Evolutionary conservation across 331 rosid species (phyloP).

Genomic region (Phaseolus coccineus): DNA sequence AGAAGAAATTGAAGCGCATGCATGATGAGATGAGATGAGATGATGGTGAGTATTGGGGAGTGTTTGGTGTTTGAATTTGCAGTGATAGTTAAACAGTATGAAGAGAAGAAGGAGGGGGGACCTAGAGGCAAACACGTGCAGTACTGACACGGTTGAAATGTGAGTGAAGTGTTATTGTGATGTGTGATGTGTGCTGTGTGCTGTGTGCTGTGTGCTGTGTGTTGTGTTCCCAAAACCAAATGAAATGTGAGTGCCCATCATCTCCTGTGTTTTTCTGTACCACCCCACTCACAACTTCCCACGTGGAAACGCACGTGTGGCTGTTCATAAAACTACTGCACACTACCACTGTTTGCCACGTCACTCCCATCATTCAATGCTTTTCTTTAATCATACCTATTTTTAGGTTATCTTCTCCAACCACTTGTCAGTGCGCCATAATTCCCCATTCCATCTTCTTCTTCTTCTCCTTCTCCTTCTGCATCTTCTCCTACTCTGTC

Average conservation of each 20-base stretch:
- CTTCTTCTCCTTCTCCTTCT: not conserved
- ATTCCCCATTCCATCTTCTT: not conserved
- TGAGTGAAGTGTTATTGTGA: not conserved
- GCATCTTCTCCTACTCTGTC: too few species aligned
- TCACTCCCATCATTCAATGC: not conserved
- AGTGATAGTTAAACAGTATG: too few species aligned
- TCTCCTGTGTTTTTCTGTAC: constrained; percentile 40
- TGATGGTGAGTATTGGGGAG: too few species aligned
- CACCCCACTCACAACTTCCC: constrained; percentile 42
- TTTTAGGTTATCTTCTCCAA: constrained; percentile 53
- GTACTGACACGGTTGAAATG: constrained; percentile 71
- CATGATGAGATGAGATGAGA: too few species aligned
- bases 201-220: not conserved
- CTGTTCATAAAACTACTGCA: constrained; percentile 30
- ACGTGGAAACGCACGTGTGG: constrained; percentile 64
- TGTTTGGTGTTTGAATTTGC: too few species aligned
- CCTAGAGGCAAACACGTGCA: constrained; percentile 60
- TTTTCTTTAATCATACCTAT: constrained; percentile 22
- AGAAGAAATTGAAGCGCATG: too few species aligned
- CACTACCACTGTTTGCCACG: too few species aligned
- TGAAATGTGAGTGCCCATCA: constrained; percentile 26
- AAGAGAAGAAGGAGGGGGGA: not conserved
- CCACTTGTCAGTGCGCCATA: constrained; percentile 54
- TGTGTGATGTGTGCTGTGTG: constrained; percentile 3
- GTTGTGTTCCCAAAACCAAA: constrained; percentile 7